Evolutionary conservation across 1,284 basidiomycete genomes (phyloP), one percentile per base, ranked within the genome.

Genomic region (Apiotrichum laibachii): DNA sequence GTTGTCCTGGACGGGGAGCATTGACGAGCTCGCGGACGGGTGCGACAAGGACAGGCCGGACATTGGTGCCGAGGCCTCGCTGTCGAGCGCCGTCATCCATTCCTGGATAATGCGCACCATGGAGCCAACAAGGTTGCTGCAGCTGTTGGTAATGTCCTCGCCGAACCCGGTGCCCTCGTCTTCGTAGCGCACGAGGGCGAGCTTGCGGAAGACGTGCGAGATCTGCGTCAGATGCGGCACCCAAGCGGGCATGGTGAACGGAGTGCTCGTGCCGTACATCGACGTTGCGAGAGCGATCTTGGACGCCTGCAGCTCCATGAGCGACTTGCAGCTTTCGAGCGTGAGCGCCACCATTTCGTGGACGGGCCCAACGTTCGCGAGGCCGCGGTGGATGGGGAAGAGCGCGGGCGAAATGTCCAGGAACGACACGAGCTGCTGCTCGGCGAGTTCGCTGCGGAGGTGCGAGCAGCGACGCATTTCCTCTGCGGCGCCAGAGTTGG

Each of bases 231-330:
- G 63, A 4, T 57, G 40, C 13, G 56, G 49, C 0, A 71, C 50
- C 71, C 70, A 77, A 8, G 61, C 55, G 8, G 70, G 64, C 22
- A 45, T 22, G 10, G 46, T 39, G 10, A 63, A 10, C 19, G 44
- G 43, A 52, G 57, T 2, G 4, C 66, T 57, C n/a, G 66, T 34
- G 18, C 60, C 46, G 43, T 57, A 52, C 15, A 61, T 58, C 12
- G 62, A 56, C 13, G 63, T 55, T 7, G 63, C 56, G 3, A 69
- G 58, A 8, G 65, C 54, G 10, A 71, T 64, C 1, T 48, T 67
- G 1, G 66, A 65, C 7, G 72, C 70, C 59, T 73, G 68, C 50
- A 65, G 62, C 43, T 77, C 75, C 64, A 77, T 71, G 5, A 75
- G 61, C 0, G 66, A 55, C 50, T 77, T 75, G 34, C 69, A 60